These are phyloP conservation scores for Serpula lacrymans DNA, from an alignment of 768 basidiomycete species.

Conservation along the genomic window DNA sequence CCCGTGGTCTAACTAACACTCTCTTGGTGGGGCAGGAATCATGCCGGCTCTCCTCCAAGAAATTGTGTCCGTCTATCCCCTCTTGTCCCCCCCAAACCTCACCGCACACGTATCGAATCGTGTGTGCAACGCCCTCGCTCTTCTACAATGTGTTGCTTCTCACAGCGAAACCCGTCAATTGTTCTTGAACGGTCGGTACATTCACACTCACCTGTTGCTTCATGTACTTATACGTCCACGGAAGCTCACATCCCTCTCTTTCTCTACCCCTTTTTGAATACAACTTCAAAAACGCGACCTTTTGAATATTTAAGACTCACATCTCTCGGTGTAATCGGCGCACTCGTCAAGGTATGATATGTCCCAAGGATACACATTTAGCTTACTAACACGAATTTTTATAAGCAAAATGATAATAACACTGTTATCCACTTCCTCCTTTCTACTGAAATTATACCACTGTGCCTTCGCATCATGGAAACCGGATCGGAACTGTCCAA, in stretches of 20 bases:
- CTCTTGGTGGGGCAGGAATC: slow-evolving; percentile 68
- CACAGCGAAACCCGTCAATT: slow-evolving; percentile 94
- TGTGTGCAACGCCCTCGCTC: slow-evolving; percentile 96
- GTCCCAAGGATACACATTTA: background rate
- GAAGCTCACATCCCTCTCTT: slow-evolving; percentile 92
- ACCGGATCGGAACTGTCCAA: slow-evolving; percentile 98
- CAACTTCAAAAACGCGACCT: slow-evolving; percentile 97
- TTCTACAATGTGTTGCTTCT: slow-evolving; percentile 97
- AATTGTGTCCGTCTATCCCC: slow-evolving; percentile 96
- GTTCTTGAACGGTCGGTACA: slow-evolving; percentile 79
- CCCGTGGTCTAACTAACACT: no score
- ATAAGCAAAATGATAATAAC: slow-evolving; percentile 99
- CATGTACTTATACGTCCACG: slow-evolving; percentile 2
- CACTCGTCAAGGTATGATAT: slow-evolving; percentile 82
- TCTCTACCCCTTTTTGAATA: slow-evolving; percentile 98
- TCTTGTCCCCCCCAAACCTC: slow-evolving; percentile 91
- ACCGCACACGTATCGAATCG: slow-evolving; percentile 98
- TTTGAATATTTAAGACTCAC: slow-evolving; percentile 99
- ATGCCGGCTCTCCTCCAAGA: slow-evolving; percentile 98
- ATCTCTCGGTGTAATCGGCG: slow-evolving; percentile 98
- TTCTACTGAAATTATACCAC: slow-evolving; percentile 98
- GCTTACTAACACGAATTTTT: slow-evolving; percentile 4
- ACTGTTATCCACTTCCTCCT: slow-evolving; percentile 99
- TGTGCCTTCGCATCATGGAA: slow-evolving; percentile 99
- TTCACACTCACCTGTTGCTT: background rate